These are phyloP conservation scores for Eragrostis nindensis DNA, from an alignment of 176 grass and related monocot species.

Conservation along the genomic window DNA sequence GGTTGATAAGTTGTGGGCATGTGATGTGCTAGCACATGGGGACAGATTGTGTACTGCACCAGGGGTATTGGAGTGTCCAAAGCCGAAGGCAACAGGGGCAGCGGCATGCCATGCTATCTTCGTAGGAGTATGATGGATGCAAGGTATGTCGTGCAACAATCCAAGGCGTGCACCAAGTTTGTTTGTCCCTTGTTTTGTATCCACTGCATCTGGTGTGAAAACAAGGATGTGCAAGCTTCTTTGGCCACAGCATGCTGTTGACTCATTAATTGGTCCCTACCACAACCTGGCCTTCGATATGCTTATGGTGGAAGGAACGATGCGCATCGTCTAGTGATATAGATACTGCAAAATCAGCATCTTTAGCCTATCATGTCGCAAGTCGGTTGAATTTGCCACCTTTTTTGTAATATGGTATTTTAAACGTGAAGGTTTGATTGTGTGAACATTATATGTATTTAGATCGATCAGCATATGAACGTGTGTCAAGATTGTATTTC, in stretches of 20 bases:
- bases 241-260: constrained; percentile 17
- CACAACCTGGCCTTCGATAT: neutral
- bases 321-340: constrained; percentile 4
- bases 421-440: neutral
- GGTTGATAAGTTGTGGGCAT: constrained; percentile 8
- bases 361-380: neutral
- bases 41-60: constrained; percentile 34
- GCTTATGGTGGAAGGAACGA: neutral
- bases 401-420: neutral
- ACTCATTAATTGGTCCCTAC: constrained; percentile 16
- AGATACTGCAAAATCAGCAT: neutral
- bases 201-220: constrained; percentile 32
- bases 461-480: neutral
- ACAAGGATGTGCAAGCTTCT: constrained; percentile 7
- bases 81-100: constrained; percentile 4
- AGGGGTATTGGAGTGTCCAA: constrained; percentile 20
- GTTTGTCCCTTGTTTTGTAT: constrained; percentile 38
- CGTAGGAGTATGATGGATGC: constrained; percentile 5
- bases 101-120: neutral
- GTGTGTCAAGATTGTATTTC: neutral
- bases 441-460: neutral
- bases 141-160: constrained; percentile 18
- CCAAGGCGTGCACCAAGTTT: constrained; percentile 21
- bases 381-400: neutral
- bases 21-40: constrained; percentile 34